A percentile compares a stretch with the other conserved stretches of the same genome.
Evolutionary conservation across 768 basidiomycete genomes (phyloP).

Genomic region (Trametes villosa): DNA sequence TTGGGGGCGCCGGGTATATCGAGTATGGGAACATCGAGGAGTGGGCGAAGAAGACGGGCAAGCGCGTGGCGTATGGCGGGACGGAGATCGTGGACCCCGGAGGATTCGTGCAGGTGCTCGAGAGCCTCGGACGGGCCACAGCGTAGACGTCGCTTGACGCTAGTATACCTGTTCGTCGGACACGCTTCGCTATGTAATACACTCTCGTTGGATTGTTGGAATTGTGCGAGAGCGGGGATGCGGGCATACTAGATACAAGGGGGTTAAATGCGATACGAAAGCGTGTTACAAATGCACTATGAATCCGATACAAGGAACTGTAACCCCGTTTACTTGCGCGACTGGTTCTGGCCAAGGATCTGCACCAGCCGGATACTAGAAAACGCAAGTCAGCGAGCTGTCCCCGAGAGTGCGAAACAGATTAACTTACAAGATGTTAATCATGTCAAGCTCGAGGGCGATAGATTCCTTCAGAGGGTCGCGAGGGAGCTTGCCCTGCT

Average conservation of each 20-base stretch:
- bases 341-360: conserved; percentile 71
- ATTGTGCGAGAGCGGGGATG: conserved; percentile 1
- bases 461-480: conserved; percentile 84
- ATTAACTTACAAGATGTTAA: conserved; percentile 80
- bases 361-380: conserved; percentile 79
- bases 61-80: conserved; percentile 90
- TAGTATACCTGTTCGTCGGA: conserved; percentile 1
- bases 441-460: conserved; percentile 81
- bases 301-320: no score
- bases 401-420: neutral
- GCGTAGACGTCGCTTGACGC: conserved; percentile 2
- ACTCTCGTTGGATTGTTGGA: neutral
- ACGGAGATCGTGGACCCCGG: conserved; percentile 94
- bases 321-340: conserved; percentile 46
- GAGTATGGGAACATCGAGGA: conserved; percentile 97
- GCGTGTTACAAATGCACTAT: neutral
- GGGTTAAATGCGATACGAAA: conserved; percentile 3
- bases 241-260: neutral
- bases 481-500: conserved; percentile 63
- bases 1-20: conserved; percentile 96
- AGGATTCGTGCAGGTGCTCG: conserved; percentile 77
- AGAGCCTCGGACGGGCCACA: conserved; percentile 56
- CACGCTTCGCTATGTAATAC: neutral
- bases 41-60: conserved; percentile 84
- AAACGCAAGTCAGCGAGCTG: neutral